phyloP scores from a whole-genome alignment of 139 green algal genomes.

The Chlorella sp. region DNA sequence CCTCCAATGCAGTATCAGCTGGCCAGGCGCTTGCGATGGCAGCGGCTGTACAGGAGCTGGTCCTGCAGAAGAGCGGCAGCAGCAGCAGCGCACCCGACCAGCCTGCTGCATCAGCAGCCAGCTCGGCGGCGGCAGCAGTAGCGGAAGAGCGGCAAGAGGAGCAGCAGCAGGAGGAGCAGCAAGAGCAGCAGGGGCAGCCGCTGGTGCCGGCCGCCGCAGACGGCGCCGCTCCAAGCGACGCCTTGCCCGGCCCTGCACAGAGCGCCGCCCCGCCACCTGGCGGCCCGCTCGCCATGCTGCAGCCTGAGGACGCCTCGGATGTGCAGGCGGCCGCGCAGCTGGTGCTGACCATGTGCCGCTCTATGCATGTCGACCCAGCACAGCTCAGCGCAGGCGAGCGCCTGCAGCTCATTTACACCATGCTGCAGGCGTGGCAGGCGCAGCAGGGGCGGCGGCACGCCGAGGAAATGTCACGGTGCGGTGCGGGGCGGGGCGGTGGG shows the following conservation, averaged over 20 bases:
- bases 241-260: neutral
- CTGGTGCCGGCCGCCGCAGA: neutral
- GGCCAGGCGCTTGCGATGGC: neutral
- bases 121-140: no score
- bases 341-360: constrained; percentile 24
- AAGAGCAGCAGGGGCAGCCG: neutral
- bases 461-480: constrained; percentile 9
- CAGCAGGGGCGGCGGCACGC: constrained; percentile 32
- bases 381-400: constrained; percentile 36
- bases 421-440: constrained; percentile 44
- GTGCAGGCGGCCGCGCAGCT: constrained; percentile 20
- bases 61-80: constrained; percentile 15
- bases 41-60: constrained; percentile 1
- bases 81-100: neutral
- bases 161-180: neutral
- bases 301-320: neutral
- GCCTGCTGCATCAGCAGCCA: neutral
- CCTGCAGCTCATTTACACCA: constrained; percentile 37
- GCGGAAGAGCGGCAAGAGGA: no score
- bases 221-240: neutral
- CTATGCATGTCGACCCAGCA: constrained; percentile 6
- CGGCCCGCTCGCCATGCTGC: neutral
- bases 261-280: neutral
- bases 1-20: neutral
- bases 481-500: neutral